Percentiles rank a stretch among this genome's conserved stretches.
These are phyloP conservation scores for Thielaviopsis populi DNA, from an alignment of 2,329 filamentous ascomycete genomes.

Conservation along the genomic window DNA sequence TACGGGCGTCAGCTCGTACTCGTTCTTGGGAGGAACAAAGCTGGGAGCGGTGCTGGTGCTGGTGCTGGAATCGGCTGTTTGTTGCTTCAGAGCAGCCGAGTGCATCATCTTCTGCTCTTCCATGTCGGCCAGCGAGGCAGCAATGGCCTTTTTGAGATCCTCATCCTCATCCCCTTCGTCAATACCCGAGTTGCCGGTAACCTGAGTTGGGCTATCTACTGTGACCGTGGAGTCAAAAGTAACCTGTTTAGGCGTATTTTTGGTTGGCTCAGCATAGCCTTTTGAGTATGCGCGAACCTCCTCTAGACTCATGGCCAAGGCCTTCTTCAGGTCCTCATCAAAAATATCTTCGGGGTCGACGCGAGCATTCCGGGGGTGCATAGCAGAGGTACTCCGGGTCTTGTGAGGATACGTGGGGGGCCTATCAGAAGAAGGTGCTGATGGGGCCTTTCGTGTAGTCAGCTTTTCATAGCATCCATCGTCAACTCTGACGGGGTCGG, in stretches of 20 bases:
- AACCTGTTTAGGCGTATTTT: slow-evolving; percentile 24
- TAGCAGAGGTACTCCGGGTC: slow-evolving; percentile 48
- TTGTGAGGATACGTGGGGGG: slow-evolving; percentile 41
- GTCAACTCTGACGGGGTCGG: slow-evolving; percentile 82
- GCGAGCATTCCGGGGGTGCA: slow-evolving; percentile 82
- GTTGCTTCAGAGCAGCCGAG: slow-evolving; percentile 67
- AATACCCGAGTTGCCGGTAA: slow-evolving; percentile 22
- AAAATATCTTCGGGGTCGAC: slow-evolving; percentile 62
- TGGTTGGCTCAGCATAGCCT: slow-evolving; percentile 51
- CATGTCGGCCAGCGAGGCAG: slow-evolving; percentile 89
- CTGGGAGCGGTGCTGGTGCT: slow-evolving; percentile 28
- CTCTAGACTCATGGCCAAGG: slow-evolving; percentile 91
- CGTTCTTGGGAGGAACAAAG: slow-evolving; percentile 60
- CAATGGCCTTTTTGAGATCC: slow-evolving; percentile 87
- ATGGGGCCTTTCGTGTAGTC: slow-evolving; percentile 47
- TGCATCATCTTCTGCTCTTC: slow-evolving; percentile 94
- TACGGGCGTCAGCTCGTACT: slow-evolving; percentile 83
- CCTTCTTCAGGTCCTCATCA: slow-evolving; percentile 86
- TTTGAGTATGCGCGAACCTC: slow-evolving; percentile 65
- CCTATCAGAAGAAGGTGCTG: slow-evolving; percentile 33
- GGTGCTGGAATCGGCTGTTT: slow-evolving; percentile 36
- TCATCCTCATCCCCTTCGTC: slow-evolving; percentile 72
- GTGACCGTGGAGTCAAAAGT: slow-evolving; percentile 18
- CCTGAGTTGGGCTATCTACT: slow-evolving; percentile 23
- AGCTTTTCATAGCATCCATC: slow-evolving; percentile 89